Conservation (phyloP, 2,329 filamentous ascomycete species). For the Arthrobotrys pseudoclavata region DNA sequence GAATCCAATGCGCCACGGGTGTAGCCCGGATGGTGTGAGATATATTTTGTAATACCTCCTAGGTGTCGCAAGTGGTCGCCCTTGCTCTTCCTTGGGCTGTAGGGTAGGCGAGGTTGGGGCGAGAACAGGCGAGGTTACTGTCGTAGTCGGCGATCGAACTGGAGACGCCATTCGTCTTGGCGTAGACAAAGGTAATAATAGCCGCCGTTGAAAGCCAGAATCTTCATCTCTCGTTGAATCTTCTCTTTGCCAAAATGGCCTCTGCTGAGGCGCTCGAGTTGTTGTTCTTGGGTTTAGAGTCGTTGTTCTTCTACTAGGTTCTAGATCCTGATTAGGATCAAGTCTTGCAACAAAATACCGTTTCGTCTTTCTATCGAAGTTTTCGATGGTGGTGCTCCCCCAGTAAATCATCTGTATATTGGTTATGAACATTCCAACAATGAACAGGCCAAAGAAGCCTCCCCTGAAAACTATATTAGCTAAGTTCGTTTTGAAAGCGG, state of each 20-base stretch:
- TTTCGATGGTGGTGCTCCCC: conserved; percentile 55
- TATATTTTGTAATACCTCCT: conserved; percentile 57
- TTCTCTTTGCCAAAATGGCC: conserved; percentile 54
- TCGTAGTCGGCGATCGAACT: conserved; percentile 27
- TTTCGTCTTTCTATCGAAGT: conserved; percentile 59
- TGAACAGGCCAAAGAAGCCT: conserved; percentile 58
- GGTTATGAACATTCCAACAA: conserved; percentile 54
- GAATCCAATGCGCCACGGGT: conserved; percentile 57
- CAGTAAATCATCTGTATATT: conserved; percentile 57
- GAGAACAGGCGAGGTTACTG: conserved; percentile 12
- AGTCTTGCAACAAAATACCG: conserved; percentile 56
- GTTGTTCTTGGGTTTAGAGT: conserved; percentile 40
- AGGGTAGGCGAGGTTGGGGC: conserved; percentile 19
- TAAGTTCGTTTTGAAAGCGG: not conserved
- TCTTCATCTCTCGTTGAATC: conserved; percentile 50
- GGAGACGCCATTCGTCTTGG: conserved; percentile 43
- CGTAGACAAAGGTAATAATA: conserved; percentile 41
- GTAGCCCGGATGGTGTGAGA: conserved; percentile 45
- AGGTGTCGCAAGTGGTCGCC: conserved; percentile 13
- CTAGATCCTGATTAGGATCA: conserved; percentile 48
- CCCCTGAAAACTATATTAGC: conserved; percentile 37
- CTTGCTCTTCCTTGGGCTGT: conserved; percentile 20
- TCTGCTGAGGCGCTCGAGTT: conserved; percentile 22
- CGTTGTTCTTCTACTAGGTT: conserved; percentile 28
- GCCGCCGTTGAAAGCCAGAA: conserved; percentile 46